Percentiles rank a stretch among this genome's conserved stretches.
Conservation (phyloP, 2,329 filamentous ascomycete genomes). For the Cladophialophora bantiana region DNA sequence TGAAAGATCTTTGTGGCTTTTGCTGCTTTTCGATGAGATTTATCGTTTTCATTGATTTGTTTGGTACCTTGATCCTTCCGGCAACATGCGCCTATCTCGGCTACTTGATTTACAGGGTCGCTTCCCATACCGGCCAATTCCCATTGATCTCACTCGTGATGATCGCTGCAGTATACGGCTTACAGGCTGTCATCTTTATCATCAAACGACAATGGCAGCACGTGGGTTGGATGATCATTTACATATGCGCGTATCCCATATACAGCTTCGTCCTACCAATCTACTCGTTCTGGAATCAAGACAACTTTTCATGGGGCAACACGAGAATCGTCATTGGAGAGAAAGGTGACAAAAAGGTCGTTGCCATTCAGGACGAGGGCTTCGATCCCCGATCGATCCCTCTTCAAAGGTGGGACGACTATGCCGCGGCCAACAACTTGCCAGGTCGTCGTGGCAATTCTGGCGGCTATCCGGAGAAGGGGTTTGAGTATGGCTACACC, state of each 20-base stretch:
- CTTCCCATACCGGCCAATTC: constrained; percentile 73
- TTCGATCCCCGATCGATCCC: constrained; percentile 94
- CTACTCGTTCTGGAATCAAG: constrained; percentile 99
- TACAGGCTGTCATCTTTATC: constrained; percentile 95
- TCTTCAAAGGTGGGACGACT: constrained; percentile 96
- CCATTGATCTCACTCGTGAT: constrained; percentile 88
- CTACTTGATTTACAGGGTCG: constrained; percentile 84
- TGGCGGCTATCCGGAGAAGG: constrained; percentile 44
- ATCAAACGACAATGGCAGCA: constrained; percentile 98
- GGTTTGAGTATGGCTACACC: constrained; percentile 74
- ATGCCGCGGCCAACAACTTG: constrained; percentile 83
- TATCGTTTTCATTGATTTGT: constrained; percentile 91
- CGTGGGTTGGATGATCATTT: constrained; percentile 99
- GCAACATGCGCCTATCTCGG: constrained; percentile 85
- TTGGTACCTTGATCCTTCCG: constrained; percentile 89
- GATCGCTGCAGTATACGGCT: constrained; percentile 89
- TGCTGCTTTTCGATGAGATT: constrained; percentile 99
- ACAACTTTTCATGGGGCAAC: constrained; percentile 99
- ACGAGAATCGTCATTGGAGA: constrained; percentile 97
- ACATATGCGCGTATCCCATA: constrained; percentile 92
- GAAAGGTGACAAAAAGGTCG: constrained; percentile 86
- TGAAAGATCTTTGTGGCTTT: constrained; percentile 97
- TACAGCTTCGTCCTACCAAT: constrained; percentile 90
- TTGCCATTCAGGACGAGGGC: constrained; percentile 80
- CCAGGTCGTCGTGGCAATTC: constrained; percentile 82